Evolutionary conservation across 208 protist species (phyloP), one percentile per base, ranked within the genome.

Genomic region (Crithidia fasciculata): DNA sequence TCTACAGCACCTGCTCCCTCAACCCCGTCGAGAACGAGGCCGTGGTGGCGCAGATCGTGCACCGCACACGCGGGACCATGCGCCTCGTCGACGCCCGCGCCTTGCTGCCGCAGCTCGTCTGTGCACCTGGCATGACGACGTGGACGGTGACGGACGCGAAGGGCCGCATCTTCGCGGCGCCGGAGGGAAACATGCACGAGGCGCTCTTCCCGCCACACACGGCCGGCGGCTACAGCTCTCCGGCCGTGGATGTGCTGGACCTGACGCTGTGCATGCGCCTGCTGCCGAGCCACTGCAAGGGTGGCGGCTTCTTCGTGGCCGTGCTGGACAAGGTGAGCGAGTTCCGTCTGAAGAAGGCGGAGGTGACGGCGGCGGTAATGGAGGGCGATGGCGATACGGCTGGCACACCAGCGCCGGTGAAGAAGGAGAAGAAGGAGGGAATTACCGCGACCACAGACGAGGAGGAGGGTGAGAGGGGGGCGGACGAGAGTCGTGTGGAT

Each of bases 291-390:
- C 76, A 96, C 66, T 96, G 97, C 79, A 91, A 98, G 60, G 98
- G 95, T 57, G 98, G 98, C 50, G 98, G 97, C 58, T 99, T 99
- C 89, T 99, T 99, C 78, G 91, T 99, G 18, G 96, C 98, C 8
- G 95, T 99, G 39, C 78, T 99, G 5, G 85, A 95, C 63, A 97
- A 97, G 80, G 87, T 93, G 2, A 81, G 53, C 15, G 85, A 92
- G 68, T 96, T 86, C 73, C 66, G 81, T 10, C 57, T 93, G 6
- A 57, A 69, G 57, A 85, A 82, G 40, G 28, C 65, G 58, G 72
- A 77, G 47, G 63, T 72, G 50, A 37, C 47, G 15, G 78, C 71
- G 69, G 58, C 40, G 8, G 66, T 69, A 58, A 53, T 58, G 41
- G 16, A 19, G 18, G 28, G 37, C 18, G 50, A 12, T 8, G 57